Evolutionary conservation across 1,284 basidiomycete species (phyloP), one percentile per base, ranked within the genome.

Genomic region (Puccinia polysora): DNA sequence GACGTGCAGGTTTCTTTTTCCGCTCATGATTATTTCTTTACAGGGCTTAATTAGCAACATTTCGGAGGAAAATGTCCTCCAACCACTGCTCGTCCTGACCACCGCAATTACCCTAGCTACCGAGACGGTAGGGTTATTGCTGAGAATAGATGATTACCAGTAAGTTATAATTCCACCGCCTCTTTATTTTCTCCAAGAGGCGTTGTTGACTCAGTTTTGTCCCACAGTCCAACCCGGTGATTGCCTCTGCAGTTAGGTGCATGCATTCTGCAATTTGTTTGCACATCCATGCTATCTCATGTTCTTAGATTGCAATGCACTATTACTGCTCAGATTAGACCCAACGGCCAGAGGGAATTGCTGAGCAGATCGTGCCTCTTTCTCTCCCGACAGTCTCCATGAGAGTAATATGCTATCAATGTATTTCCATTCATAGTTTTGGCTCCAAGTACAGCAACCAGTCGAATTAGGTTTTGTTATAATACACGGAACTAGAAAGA

Each of bases 11-110:
- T 49, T 69, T 28, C 38, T 18, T n/a, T 50, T 63, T 65, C 28
- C 14, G 34, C 23, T 20, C n/a, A 65, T 74, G 18, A 50, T 50
- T 10, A 63, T 32, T 8, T 63, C 32, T 30, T 63, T 18, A 63
- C 75, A 94, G 90, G 94, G 95, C 23, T 83, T 94, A 77, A 93
- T 97, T 77, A 95, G 91, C 52, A 95, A 97, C 81, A 97, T 97
- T 75, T 80, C 95, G 59, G 94, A 97, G 80, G 96, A 99, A 80
- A 92, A 96, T 76, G 96, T 98, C 25, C 88, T 98, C 20, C 96
- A 99, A 81, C 96, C 96, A 20, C 82, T 99, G 74, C 83, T 99
- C 56, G 96, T 99, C 30, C 89, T 90, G 45, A 98, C 94, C 40
- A 95, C 91, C 77, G 96, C 96, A 4, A 84, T 98, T 74, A 94